phyloP scores from a whole-genome alignment of 768 basidiomycete genomes.

The Coprinopsis marcescibilis region DNA sequence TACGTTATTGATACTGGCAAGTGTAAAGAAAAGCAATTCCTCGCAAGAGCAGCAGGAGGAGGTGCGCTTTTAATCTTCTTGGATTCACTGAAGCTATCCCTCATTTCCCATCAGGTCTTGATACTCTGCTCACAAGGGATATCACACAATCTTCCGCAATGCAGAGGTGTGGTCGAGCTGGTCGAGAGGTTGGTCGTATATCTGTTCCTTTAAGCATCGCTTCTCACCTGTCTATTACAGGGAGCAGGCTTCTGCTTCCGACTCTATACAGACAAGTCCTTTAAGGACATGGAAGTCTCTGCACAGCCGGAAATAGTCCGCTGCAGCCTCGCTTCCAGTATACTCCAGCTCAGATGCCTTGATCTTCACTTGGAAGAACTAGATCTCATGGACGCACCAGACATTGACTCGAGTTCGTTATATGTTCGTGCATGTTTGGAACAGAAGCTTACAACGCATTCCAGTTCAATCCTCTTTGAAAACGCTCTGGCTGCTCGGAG shows the following conservation, averaged over 20 bases:
- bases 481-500: constrained; percentile 74
- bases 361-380: constrained; percentile 75
- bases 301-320: constrained; percentile 89
- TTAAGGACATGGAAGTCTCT: constrained; percentile 55
- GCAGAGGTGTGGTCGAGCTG: constrained; percentile 94
- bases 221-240: constrained; percentile 27
- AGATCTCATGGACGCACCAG: constrained; percentile 87
- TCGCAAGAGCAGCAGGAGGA: constrained; percentile 64
- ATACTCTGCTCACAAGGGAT: constrained; percentile 74
- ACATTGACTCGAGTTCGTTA: constrained; percentile 61
- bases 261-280: constrained; percentile 83
- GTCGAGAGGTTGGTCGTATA: constrained; percentile 64
- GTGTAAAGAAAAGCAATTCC: constrained; percentile 89
- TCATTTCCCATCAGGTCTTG: constrained; percentile 62
- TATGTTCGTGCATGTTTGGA: not conserved
- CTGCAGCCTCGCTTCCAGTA: constrained; percentile 75
- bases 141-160: constrained; percentile 88
- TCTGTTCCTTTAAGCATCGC: not conserved
- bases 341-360: constrained; percentile 82
- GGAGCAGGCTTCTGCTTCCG: constrained; percentile 85
- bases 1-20: constrained; percentile 97
- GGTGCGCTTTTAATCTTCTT: constrained; percentile 31
- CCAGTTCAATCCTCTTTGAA: constrained; percentile 59
- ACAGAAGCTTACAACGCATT: not conserved
- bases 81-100: constrained; percentile 3